Conservation (phyloP, 164 flowering plant genomes). For the Nymphaea colorata region DNA sequence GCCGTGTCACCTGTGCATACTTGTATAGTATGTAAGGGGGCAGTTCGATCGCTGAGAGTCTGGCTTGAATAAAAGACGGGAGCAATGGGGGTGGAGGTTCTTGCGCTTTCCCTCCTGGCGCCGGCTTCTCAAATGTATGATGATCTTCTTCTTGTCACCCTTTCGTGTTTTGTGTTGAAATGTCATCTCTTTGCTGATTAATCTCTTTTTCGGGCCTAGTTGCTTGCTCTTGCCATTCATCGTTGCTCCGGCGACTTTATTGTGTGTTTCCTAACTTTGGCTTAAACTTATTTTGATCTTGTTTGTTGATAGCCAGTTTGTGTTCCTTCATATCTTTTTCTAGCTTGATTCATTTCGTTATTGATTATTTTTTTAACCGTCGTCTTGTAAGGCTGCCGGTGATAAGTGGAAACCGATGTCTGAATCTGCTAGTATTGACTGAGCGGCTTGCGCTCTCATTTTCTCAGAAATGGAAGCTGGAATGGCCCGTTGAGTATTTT, state of each 20-base stretch:
- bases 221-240: not conserved
- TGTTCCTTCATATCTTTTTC: not conserved
- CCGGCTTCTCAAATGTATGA: slow-evolving; percentile 14
- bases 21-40: too few relatives aligned
- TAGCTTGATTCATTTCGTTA: too few relatives aligned
- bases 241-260: too few relatives aligned
- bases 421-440: too few relatives aligned
- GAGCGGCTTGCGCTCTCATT: too few relatives aligned
- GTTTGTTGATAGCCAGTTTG: not conserved
- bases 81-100: slow-evolving; percentile 13
- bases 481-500: too few relatives aligned
- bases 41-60: not conserved
- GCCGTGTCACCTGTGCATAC: too few relatives aligned
- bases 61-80: not conserved
- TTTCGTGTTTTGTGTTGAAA: not conserved
- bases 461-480: too few relatives aligned
- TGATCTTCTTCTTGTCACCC: not conserved
- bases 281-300: not conserved
- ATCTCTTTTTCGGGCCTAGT: not conserved
- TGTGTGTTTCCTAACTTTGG: too few relatives aligned
- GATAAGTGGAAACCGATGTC: too few relatives aligned
- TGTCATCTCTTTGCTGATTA: not conserved
- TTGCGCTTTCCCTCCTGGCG: slow-evolving; percentile 11
- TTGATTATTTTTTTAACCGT: too few relatives aligned
- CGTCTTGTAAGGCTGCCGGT: too few relatives aligned